Evolutionary conservation across 2,329 filamentous ascomycete species (phyloP).

Genomic region (Colletotrichum echinochloae): DNA sequence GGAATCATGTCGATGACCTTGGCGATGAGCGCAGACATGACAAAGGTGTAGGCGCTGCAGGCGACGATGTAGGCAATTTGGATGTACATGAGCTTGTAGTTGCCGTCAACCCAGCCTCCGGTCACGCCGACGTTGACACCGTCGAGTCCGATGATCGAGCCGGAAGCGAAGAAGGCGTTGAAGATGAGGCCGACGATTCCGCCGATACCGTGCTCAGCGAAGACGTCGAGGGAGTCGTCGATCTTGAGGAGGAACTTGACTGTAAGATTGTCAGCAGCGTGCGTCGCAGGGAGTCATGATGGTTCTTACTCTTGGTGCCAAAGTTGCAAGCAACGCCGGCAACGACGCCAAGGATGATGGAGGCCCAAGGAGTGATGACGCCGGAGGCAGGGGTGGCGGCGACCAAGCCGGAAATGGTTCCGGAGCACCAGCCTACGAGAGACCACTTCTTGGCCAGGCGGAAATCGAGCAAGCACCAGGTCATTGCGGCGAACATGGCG

Average conservation of each 20-base stretch:
- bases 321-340: slow-evolving; percentile 77
- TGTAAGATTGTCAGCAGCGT: slow-evolving; percentile 41
- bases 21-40: slow-evolving; percentile 79
- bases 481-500: slow-evolving; percentile 90
- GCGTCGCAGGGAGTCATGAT: background rate
- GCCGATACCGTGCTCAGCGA: slow-evolving; percentile 77
- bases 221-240: slow-evolving; percentile 78
- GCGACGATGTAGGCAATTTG: slow-evolving; percentile 83
- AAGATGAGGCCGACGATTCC: slow-evolving; percentile 78
- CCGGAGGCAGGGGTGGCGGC: slow-evolving; percentile 77
- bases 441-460: slow-evolving; percentile 94
- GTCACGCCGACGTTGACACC: slow-evolving; percentile 76
- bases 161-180: slow-evolving; percentile 78
- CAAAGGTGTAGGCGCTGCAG: slow-evolving; percentile 75
- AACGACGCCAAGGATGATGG: slow-evolving; percentile 73
- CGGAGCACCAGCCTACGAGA: slow-evolving; percentile 80
- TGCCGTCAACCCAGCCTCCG: slow-evolving; percentile 81
- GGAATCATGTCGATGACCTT: slow-evolving; percentile 81
- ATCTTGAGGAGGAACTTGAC: slow-evolving; percentile 73
- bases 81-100: slow-evolving; percentile 81
- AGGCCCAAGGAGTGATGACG: slow-evolving; percentile 76
- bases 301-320: slow-evolving; percentile 66
- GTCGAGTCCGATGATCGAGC: slow-evolving; percentile 79
- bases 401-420: slow-evolving; percentile 77
- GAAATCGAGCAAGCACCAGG: slow-evolving; percentile 97